A percentile compares a stretch with the other conserved stretches of the same genome.
These are phyloP conservation scores for Cicer bijugum DNA, from an alignment of 306 rosid species.

Conservation along the genomic window DNA sequence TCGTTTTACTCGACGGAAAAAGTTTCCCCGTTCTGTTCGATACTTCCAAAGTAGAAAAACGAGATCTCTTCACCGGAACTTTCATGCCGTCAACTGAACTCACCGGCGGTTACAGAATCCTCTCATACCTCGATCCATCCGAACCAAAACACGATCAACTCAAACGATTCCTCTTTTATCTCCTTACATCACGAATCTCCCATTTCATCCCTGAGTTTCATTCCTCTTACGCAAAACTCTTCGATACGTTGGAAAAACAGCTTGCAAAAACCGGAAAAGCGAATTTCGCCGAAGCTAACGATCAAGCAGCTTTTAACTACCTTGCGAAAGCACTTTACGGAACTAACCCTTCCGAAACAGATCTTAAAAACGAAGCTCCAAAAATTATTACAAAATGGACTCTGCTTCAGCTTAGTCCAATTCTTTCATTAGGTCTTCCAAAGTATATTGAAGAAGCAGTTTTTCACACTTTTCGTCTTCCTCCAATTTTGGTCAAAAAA, in stretches of 20 bases:
- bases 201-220: slow-evolving; percentile 73
- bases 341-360: slow-evolving; percentile 56
- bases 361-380: slow-evolving; percentile 70
- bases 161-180: slow-evolving; percentile 68
- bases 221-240: slow-evolving; percentile 56
- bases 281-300: slow-evolving; percentile 53
- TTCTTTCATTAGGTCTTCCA: slow-evolving; percentile 71
- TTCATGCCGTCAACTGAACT: slow-evolving; percentile 78
- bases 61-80: slow-evolving; percentile 80
- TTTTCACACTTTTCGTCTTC: slow-evolving; percentile 66
- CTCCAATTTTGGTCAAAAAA: slow-evolving; percentile 57
- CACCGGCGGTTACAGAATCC: slow-evolving; percentile 86
- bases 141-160: slow-evolving; percentile 75
- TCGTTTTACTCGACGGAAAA: slow-evolving; percentile 81
- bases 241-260: slow-evolving; percentile 59
- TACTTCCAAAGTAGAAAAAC: slow-evolving; percentile 71
- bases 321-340: slow-evolving; percentile 61
- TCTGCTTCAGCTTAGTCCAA: slow-evolving; percentile 65
- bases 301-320: slow-evolving; percentile 81
- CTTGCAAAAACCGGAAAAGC: slow-evolving; percentile 62
- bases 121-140: slow-evolving; percentile 91
- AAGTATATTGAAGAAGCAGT: slow-evolving; percentile 60
- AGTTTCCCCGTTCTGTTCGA: slow-evolving; percentile 85
- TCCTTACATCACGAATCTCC: slow-evolving; percentile 62
- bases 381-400: slow-evolving; percentile 65